phyloP scores from a whole-genome alignment of 176 grass and related monocot species.

The Rhipidocladum racemiflorum region DNA sequence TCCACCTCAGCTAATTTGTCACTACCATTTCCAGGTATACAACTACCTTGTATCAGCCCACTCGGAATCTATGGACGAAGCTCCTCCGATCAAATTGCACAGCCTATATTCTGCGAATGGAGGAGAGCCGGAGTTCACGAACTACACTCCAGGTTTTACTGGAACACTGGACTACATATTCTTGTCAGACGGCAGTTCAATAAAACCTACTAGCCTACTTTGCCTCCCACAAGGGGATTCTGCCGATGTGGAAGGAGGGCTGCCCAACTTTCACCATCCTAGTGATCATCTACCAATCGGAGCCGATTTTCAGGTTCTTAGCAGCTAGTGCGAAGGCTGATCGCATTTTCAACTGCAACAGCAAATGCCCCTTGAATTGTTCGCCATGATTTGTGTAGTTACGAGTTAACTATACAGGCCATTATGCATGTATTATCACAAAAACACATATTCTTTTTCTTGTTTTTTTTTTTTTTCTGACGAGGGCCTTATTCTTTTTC shows the following conservation, averaged over 20 bases:
- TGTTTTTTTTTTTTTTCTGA: too few relatives aligned
- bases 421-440: neutral
- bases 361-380: neutral
- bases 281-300: constrained; percentile 93
- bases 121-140: constrained; percentile 82
- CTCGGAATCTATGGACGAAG: constrained; percentile 25
- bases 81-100: constrained; percentile 43
- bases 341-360: neutral
- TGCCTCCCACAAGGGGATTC: constrained; percentile 51
- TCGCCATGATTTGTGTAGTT: neutral
- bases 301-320: constrained; percentile 55
- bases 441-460: neutral
- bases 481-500: neutral
- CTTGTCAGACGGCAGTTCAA: constrained; percentile 31
- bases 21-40: constrained; percentile 66
- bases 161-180: constrained; percentile 89
- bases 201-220: constrained; percentile 73
- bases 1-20: constrained; percentile 6
- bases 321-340: constrained; percentile 3
- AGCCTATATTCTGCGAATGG: constrained; percentile 81
- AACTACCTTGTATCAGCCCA: constrained; percentile 49
- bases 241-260: constrained; percentile 54
- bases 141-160: constrained; percentile 86
- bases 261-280: constrained; percentile 77
- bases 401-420: neutral